Conservation (phyloP, 2,329 filamentous ascomycete species). For the Aspergillus awamori region DNA sequence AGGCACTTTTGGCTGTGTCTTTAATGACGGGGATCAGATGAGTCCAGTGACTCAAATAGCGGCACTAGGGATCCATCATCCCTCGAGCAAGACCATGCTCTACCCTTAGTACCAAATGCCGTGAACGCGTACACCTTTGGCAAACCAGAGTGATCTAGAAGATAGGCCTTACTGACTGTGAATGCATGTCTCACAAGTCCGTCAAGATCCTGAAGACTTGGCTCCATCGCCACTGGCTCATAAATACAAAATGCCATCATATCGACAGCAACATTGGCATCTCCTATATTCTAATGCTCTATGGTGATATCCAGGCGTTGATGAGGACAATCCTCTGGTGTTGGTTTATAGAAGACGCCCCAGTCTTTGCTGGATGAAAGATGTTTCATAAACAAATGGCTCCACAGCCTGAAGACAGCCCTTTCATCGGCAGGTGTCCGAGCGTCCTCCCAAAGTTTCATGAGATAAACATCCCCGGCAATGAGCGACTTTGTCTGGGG, state of each 20-base stretch:
- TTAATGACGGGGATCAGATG: neutral
- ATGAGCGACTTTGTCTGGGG: slow-evolving; percentile 18
- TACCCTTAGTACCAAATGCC: slow-evolving; percentile 5
- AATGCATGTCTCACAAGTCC: neutral
- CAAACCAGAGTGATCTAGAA: neutral
- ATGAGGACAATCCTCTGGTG: neutral
- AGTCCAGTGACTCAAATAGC: neutral
- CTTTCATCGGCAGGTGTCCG: slow-evolving; percentile 18
- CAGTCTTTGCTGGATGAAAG: neutral
- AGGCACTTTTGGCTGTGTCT: too few species aligned
- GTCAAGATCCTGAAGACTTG: neutral
- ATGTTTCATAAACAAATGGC: slow-evolving; percentile 3
- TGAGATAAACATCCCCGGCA: slow-evolving; percentile 25
- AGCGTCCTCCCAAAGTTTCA: slow-evolving; percentile 18
- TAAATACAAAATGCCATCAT: neutral
- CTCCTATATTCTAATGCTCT: too few species aligned
- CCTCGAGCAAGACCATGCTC: neutral
- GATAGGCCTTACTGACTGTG: slow-evolving; percentile 5
- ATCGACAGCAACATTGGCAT: too few species aligned
- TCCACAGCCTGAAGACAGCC: slow-evolving; percentile 5
- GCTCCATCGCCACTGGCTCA: neutral
- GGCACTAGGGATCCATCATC: neutral
- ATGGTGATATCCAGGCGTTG: slow-evolving; percentile 8
- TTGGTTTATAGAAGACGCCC: neutral
- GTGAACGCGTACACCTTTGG: slow-evolving; percentile 7